Percentiles rank a stretch among this genome's conserved stretches.
Evolutionary conservation across 257 asterid species (phyloP).

Genomic region (Solanum ossicruentum): DNA sequence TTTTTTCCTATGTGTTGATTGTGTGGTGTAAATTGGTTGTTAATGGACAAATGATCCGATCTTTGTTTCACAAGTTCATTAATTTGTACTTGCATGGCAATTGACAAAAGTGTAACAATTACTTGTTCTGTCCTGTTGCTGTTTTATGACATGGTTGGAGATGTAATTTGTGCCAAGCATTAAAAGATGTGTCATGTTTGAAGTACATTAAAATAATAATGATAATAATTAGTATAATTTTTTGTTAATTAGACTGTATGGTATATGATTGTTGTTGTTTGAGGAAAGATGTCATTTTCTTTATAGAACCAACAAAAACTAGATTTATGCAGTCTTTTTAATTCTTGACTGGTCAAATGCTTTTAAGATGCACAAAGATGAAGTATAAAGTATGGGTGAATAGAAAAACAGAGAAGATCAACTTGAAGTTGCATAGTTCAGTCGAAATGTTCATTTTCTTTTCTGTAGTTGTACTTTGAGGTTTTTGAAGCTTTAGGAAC

Average conservation of each 20-base stretch:
- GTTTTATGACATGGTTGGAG: neutral
- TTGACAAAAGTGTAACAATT: neutral
- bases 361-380: neutral
- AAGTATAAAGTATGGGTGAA: neutral
- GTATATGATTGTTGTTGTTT: neutral
- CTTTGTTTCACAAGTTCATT: neutral
- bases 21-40: neutral
- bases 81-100: neutral
- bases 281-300: neutral
- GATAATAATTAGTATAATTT: neutral
- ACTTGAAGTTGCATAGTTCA: neutral
- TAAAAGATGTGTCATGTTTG: neutral
- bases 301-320: neutral
- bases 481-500: neutral
- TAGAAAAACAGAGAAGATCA: neutral
- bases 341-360: neutral
- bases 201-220: neutral
- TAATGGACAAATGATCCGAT: neutral
- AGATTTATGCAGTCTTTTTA: neutral
- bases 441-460: neutral
- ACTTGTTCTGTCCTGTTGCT: neutral
- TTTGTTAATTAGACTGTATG: neutral
- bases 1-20: neutral
- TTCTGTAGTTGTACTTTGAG: neutral
- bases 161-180: neutral